These are phyloP conservation scores for Boletus subparvulus DNA, from an alignment of 768 basidiomycete species.

Conservation along the genomic window DNA sequence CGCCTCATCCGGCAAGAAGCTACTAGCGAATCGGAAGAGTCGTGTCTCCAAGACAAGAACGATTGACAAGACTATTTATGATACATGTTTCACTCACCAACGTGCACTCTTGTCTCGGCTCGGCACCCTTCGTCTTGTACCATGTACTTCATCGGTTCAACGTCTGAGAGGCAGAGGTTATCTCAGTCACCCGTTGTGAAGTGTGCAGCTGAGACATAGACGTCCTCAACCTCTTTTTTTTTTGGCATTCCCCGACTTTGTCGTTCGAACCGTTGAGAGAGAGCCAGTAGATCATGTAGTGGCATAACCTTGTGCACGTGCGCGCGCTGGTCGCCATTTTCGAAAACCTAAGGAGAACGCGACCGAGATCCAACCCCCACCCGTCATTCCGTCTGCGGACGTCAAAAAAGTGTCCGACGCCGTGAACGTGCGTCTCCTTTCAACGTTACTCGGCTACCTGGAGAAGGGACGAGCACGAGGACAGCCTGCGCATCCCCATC, in stretches of 20 bases:
- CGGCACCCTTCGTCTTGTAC: background rate
- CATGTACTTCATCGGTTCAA: background rate
- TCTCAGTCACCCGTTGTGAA: background rate
- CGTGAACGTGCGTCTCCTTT: slow-evolving; percentile 74
- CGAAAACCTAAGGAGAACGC: slow-evolving; percentile 56
- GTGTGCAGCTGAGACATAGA: too few species aligned
- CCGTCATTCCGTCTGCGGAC: slow-evolving; percentile 7
- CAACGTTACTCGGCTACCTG: slow-evolving; percentile 73
- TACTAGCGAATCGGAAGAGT: slow-evolving; percentile 11
- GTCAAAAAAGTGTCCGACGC: slow-evolving; percentile 61
- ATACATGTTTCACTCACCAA: background rate
- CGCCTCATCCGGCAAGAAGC: slow-evolving; percentile 25
- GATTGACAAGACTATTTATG: background rate
- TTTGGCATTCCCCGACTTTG: too few species aligned
- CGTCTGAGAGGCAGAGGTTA: background rate
- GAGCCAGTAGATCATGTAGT: too few species aligned
- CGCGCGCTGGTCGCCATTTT: slow-evolving; percentile 72
- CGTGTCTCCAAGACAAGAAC: background rate
- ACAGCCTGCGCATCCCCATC: slow-evolving; percentile 83
- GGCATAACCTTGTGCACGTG: slow-evolving; percentile 52
- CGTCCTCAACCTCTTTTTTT: too few species aligned
- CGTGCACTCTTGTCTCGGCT: background rate
- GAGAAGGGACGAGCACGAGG: slow-evolving; percentile 85
- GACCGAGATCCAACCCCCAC: slow-evolving; percentile 5
- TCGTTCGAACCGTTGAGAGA: too few species aligned